Conservation (phyloP, 352 stramenopile genomes). For the Plasmopara muralis region DNA sequence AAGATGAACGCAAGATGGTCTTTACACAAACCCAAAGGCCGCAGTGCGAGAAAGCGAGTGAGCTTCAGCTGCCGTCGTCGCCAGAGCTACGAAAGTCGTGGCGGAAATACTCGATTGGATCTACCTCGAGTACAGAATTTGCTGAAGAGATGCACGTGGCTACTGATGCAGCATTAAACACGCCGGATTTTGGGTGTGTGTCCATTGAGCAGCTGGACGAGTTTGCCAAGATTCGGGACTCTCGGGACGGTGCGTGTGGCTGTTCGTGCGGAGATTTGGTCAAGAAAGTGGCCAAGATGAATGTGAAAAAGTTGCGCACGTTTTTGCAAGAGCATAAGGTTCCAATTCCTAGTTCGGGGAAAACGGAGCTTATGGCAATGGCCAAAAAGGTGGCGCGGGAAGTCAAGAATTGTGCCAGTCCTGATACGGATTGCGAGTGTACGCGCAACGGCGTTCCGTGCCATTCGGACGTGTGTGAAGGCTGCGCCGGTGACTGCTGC, state of each 20-base stretch:
- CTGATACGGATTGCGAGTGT: constrained; percentile 62
- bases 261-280: constrained; percentile 79
- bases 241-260: constrained; percentile 60
- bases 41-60: constrained; percentile 21
- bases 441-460: constrained; percentile 65
- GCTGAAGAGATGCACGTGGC: constrained; percentile 14
- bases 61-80: constrained; percentile 23
- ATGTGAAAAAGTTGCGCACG: constrained; percentile 64
- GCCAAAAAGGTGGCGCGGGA: constrained; percentile 55
- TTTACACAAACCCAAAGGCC: constrained; percentile 38
- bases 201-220: constrained; percentile 80
- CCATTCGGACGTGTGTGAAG: constrained; percentile 66
- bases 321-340: constrained; percentile 62
- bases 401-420: constrained; percentile 71
- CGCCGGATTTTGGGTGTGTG: constrained; percentile 67
- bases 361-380: constrained; percentile 56
- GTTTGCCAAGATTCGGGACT: constrained; percentile 77
- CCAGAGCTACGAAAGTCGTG: constrained; percentile 19
- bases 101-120: constrained; percentile 30
- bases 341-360: constrained; percentile 36
- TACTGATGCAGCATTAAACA: constrained; percentile 19
- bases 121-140: constrained; percentile 17
- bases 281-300: constrained; percentile 83
- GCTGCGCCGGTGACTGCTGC: constrained; percentile 61
- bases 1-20: constrained; percentile 62